phyloP scores from a whole-genome alignment of 208 protist species.

The Strigomonas galati region DNA sequence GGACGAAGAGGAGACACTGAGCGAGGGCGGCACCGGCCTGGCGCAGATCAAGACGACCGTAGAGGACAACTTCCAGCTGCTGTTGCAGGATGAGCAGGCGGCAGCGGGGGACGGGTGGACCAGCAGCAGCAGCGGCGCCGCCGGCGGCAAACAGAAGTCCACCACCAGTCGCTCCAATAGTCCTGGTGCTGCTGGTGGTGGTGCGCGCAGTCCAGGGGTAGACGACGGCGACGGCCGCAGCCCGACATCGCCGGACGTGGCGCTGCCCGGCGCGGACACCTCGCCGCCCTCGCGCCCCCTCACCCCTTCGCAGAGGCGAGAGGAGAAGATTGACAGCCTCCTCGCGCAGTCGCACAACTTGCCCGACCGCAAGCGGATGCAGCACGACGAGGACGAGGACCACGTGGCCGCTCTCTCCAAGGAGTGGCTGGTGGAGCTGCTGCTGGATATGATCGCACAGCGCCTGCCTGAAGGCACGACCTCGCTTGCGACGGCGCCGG shows the following conservation, averaged over 20 bases:
- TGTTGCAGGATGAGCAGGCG: background rate
- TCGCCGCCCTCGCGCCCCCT: too few species aligned
- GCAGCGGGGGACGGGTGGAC: too few species aligned
- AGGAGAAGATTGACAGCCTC: background rate
- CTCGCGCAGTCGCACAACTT: background rate
- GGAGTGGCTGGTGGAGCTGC: slow-evolving; percentile 63
- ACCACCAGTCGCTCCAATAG: too few species aligned
- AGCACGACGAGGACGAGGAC: slow-evolving; percentile 19
- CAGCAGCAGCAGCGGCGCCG: too few species aligned
- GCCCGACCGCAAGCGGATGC: background rate
- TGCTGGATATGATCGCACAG: slow-evolving; percentile 24
- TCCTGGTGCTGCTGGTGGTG: too few species aligned
- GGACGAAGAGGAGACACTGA: slow-evolving; percentile 6
- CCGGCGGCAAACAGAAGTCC: too few species aligned
- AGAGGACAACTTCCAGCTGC: background rate
- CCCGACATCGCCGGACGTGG: too few species aligned
- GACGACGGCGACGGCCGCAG: too few species aligned
- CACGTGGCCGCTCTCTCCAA: slow-evolving; percentile 45
- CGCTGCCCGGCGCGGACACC: too few species aligned
- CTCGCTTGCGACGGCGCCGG: background rate
- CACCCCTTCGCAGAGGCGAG: too few species aligned
- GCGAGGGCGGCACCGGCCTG: background rate
- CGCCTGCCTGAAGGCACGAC: background rate
- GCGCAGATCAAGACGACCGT: background rate
- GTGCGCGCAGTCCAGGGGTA: too few species aligned